Evolutionary conservation across 2,329 filamentous ascomycete genomes (phyloP).

Genomic region (Neonectria magnoliae): DNA sequence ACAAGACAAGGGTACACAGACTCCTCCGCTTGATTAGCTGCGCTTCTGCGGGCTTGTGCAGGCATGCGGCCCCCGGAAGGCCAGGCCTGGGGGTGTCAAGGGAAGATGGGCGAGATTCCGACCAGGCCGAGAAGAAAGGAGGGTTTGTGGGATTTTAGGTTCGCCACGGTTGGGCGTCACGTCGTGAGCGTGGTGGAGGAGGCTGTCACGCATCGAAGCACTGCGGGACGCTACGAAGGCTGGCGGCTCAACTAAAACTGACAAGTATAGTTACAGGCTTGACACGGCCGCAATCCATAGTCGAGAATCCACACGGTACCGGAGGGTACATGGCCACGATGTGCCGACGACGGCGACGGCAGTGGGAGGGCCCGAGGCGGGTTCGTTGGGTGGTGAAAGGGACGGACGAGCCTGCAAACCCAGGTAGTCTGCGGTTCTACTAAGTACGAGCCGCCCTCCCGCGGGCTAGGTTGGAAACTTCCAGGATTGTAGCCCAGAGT

Average conservation of each 20-base stretch:
- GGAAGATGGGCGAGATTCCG: constrained; percentile 15
- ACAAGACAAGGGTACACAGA: constrained; percentile 19
- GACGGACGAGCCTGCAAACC: constrained; percentile 2
- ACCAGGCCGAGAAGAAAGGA: not conserved
- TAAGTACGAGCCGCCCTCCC: constrained; percentile 18
- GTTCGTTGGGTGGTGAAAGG: not conserved
- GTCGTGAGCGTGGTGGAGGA: not conserved
- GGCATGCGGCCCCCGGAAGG: constrained; percentile 8
- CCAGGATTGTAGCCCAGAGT: not conserved
- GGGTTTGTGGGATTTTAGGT: not conserved
- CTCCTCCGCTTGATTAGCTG: constrained; percentile 8
- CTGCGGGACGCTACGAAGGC: not conserved
- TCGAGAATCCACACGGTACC: not conserved
- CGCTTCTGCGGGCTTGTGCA: constrained; percentile 3
- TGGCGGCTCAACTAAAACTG: constrained; percentile 7
- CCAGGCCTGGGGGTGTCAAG: constrained; percentile 1
- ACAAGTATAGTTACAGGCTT: constrained; percentile 3
- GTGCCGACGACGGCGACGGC: constrained; percentile 16
- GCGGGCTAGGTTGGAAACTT: constrained; percentile 17
- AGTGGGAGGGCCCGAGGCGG: constrained; percentile 9
- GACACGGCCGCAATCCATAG: not conserved
- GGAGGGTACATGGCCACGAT: not conserved
- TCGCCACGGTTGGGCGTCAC: not conserved
- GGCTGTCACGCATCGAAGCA: constrained; percentile 10
- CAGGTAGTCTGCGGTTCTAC: not conserved